Evolutionary conservation across 2,329 filamentous ascomycete species (phyloP).

Genomic region (Apiospora sp.): DNA sequence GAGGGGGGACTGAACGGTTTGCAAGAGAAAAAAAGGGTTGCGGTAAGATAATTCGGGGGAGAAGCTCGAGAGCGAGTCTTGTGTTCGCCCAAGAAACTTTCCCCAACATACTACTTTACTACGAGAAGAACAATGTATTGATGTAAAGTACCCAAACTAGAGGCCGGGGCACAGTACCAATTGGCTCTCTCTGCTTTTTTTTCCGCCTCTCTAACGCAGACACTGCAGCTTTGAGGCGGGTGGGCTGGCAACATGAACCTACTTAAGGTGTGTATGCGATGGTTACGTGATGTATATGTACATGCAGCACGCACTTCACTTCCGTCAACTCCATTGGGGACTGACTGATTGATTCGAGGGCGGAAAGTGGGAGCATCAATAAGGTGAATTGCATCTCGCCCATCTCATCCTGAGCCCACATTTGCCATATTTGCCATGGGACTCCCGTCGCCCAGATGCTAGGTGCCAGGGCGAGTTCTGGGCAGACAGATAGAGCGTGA

Average conservation of each 20-base stretch:
- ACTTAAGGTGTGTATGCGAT: constrained; percentile 18
- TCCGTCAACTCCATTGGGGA: not conserved
- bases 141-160: not conserved
- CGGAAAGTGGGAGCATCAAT: not conserved
- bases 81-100: constrained; percentile 8
- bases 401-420: constrained; percentile 3
- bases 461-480: not conserved
- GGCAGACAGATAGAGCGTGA: not conserved
- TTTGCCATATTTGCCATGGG: not conserved
- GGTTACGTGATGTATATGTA: constrained; percentile 11
- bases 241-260: constrained; percentile 20
- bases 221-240: constrained; percentile 14
- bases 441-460: not conserved
- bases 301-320: not conserved
- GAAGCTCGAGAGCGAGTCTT: constrained; percentile 17
- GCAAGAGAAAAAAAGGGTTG: not conserved
- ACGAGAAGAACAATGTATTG: not conserved
- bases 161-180: constrained; percentile 6
- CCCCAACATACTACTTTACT: not conserved
- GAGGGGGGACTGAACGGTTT: not conserved
- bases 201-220: not conserved
- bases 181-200: not conserved
- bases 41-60: constrained; percentile 5
- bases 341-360: not conserved
- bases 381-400: not conserved